Percentiles rank a stretch among this genome's conserved stretches.
These are phyloP conservation scores for Phytophthora macrochlamydospora DNA, from an alignment of 352 stramenopile species.

Conservation along the genomic window DNA sequence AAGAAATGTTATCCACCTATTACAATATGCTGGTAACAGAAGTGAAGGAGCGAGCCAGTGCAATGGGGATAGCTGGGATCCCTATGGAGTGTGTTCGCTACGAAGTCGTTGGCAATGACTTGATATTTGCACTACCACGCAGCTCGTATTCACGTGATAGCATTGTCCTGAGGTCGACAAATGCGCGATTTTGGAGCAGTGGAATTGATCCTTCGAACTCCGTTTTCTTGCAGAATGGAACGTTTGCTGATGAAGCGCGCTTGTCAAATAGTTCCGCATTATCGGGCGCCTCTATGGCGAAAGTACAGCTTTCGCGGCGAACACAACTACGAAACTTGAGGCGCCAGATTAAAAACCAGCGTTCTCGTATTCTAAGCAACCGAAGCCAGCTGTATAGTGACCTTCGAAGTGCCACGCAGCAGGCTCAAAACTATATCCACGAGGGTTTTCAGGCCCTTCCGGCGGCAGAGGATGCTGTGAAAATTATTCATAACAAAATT, in stretches of 20 bases:
- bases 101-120: conserved; percentile 82
- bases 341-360: conserved; percentile 83
- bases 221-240: conserved; percentile 77
- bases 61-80: conserved; percentile 25
- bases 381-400: conserved; percentile 83
- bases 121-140: conserved; percentile 76
- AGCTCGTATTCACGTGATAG: conserved; percentile 80
- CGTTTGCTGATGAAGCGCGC: conserved; percentile 66
- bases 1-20: conserved; percentile 48
- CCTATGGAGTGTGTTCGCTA: conserved; percentile 32
- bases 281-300: conserved; percentile 49
- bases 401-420: conserved; percentile 79
- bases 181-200: conserved; percentile 75
- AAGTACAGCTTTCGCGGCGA: conserved; percentile 63
- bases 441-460: conserved; percentile 80
- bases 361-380: conserved; percentile 81
- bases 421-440: conserved; percentile 85
- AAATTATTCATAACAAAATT: conserved; percentile 86
- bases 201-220: conserved; percentile 63
- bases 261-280: conserved; percentile 44
- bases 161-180: conserved; percentile 80
- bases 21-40: conserved; percentile 24
- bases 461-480: conserved; percentile 78
- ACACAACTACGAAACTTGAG: conserved; percentile 74
- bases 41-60: conserved; percentile 14